Percentiles rank a stretch among this genome's conserved stretches.
Conservation (phyloP, 2,329 filamentous ascomycete genomes). For the Diplodia sapinea region DNA sequence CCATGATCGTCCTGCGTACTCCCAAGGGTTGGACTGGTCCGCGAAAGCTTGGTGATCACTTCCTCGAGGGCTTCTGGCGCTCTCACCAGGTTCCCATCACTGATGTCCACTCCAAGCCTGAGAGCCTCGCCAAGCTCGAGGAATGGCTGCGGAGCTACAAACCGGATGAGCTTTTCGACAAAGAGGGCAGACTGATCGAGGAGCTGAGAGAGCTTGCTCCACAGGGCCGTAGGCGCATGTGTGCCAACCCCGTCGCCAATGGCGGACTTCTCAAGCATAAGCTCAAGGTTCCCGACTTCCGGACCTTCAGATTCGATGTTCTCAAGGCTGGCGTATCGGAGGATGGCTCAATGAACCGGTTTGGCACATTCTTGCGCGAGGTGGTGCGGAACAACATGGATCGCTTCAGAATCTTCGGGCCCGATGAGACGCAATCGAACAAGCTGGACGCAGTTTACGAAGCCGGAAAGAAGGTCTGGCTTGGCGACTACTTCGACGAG, state of each 20-base stretch:
- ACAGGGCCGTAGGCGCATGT: conserved; percentile 71
- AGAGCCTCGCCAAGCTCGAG: conserved; percentile 72
- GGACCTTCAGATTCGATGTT: conserved; percentile 67
- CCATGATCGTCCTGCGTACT: conserved; percentile 77
- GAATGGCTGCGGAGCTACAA: conserved; percentile 79
- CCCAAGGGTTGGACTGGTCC: conserved; percentile 84
- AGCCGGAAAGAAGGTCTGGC: conserved; percentile 78
- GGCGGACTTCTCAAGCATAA: conserved; percentile 71
- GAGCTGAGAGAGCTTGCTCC: conserved; percentile 71
- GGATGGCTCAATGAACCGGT: conserved; percentile 71
- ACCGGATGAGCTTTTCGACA: conserved; percentile 72
- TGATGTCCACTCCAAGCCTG: conserved; percentile 68
- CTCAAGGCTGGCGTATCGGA: conserved; percentile 64
- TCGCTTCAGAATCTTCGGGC: conserved; percentile 77
- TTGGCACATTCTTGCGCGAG: conserved; percentile 70
- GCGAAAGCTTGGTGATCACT: conserved; percentile 72
- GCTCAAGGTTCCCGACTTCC: conserved; percentile 72
- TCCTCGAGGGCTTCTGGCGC: conserved; percentile 78
- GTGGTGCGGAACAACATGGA: conserved; percentile 68
- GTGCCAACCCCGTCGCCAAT: conserved; percentile 76
- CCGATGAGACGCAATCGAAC: conserved; percentile 82
- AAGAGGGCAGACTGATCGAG: conserved; percentile 66
- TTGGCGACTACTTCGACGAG: conserved; percentile 78
- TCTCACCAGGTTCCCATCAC: conserved; percentile 79
- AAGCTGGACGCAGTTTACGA: conserved; percentile 75